phyloP scores from a whole-genome alignment of 2,329 filamentous ascomycete species.

The Chalara sp. region DNA sequence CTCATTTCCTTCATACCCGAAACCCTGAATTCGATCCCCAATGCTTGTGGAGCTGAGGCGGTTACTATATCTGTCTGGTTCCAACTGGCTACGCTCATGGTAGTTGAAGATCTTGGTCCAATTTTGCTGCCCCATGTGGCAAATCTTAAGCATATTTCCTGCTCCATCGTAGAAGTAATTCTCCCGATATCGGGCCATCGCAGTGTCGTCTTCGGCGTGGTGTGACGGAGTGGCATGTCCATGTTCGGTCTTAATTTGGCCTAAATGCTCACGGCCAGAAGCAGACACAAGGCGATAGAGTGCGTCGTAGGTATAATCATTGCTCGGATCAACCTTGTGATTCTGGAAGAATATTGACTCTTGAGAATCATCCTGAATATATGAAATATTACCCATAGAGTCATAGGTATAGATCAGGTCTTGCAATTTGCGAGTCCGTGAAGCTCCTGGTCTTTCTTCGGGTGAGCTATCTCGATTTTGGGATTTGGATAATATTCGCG shows the following conservation, averaged over 20 bases:
- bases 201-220: not conserved
- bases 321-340: not conserved
- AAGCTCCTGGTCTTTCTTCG: not conserved
- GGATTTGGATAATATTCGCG: not conserved
- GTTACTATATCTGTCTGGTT: not conserved
- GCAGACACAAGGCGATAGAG: not conserved
- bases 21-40: not conserved
- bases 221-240: not conserved
- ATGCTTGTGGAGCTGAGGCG: not conserved
- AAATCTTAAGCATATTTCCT: not conserved
- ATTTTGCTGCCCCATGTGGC: not conserved
- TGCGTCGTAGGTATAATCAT: slow-evolving; percentile 1
- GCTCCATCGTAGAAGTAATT: not conserved
- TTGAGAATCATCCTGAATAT: not conserved
- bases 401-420: slow-evolving; percentile 1
- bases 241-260: not conserved
- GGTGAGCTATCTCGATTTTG: not conserved
- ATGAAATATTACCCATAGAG: not conserved
- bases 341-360: slow-evolving; percentile 1
- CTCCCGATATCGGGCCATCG: not conserved
- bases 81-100: not conserved
- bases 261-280: not conserved
- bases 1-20: not conserved
- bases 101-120: not conserved
- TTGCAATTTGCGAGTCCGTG: not conserved